These are phyloP conservation scores for Stipa capillata DNA, from an alignment of 176 grass and related monocot genomes.

Conservation along the genomic window DNA sequence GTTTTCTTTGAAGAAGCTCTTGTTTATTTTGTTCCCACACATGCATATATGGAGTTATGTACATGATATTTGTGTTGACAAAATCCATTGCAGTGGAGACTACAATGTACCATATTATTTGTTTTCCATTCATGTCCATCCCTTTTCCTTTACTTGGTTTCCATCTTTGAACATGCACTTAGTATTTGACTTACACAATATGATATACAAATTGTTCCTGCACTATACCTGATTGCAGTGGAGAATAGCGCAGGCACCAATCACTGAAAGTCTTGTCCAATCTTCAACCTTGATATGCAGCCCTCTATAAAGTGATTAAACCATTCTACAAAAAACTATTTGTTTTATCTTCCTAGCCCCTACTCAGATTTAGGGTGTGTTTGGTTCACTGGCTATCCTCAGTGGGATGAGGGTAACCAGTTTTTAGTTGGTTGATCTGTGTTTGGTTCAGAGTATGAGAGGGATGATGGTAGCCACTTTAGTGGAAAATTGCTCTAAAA, in stretches of 20 bases:
- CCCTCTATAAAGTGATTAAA: constrained; percentile 1
- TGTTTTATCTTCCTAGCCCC: background rate
- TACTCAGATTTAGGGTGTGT: background rate
- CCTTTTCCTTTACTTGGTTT: background rate
- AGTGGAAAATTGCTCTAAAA: too few species aligned
- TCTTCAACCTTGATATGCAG: background rate
- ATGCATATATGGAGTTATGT: background rate
- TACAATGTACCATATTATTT: background rate
- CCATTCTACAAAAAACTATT: background rate
- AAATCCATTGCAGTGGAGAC: background rate
- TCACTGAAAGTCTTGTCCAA: background rate
- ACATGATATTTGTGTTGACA: background rate
- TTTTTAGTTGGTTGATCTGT: too few species aligned
- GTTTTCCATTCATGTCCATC: constrained; percentile 1
- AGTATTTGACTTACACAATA: background rate
- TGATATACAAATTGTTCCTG: background rate
- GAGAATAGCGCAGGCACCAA: background rate
- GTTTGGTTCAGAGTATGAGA: too few species aligned
- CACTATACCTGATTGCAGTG: background rate
- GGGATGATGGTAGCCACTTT: too few species aligned
- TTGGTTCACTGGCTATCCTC: too few species aligned
- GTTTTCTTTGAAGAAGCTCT: background rate
- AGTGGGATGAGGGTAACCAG: too few species aligned
- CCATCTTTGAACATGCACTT: background rate
- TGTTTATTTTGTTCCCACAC: background rate